These are phyloP conservation scores for Rhizomucor pusillus DNA, from an alignment of 371 early-diverging fungal species.

Conservation along the genomic window DNA sequence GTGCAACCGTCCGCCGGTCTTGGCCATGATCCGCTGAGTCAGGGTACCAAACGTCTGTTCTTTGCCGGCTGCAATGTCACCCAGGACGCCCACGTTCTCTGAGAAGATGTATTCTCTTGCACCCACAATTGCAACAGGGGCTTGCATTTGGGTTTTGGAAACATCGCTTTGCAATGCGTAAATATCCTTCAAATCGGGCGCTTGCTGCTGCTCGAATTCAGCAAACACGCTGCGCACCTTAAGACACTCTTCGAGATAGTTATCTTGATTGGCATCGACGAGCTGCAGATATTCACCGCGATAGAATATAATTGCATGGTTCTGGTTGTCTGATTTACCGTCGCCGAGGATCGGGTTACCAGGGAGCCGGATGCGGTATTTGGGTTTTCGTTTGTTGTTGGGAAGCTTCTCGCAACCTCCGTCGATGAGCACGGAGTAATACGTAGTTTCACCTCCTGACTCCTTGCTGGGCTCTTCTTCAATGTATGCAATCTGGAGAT, in stretches of 20 bases:
- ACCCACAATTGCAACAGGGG: conserved; percentile 88
- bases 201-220: conserved; percentile 79
- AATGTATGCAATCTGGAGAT: conserved; percentile 82
- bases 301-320: conserved; percentile 82
- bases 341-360: conserved; percentile 91
- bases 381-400: conserved; percentile 58
- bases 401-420: conserved; percentile 67
- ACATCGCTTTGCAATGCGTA: conserved; percentile 20
- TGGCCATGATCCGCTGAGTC: conserved; percentile 86
- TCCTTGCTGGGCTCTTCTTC: conserved; percentile 59
- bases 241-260: conserved; percentile 86
- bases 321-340: conserved; percentile 92
- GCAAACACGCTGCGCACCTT: conserved; percentile 88
- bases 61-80: conserved; percentile 89
- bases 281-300: conserved; percentile 87
- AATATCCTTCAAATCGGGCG: conserved; percentile 29
- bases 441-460: conserved; percentile 50
- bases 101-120: conserved; percentile 90
- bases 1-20: conserved; percentile 76
- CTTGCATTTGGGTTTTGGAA: conserved; percentile 5
- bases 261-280: conserved; percentile 94
- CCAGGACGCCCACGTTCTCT: conserved; percentile 83
- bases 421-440: conserved; percentile 79
- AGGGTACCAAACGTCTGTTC: conserved; percentile 89
- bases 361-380: conserved; percentile 78